phyloP scores from a whole-genome alignment of 176 grass and related monocot species.

The Cenchrus fungigraminus region DNA sequence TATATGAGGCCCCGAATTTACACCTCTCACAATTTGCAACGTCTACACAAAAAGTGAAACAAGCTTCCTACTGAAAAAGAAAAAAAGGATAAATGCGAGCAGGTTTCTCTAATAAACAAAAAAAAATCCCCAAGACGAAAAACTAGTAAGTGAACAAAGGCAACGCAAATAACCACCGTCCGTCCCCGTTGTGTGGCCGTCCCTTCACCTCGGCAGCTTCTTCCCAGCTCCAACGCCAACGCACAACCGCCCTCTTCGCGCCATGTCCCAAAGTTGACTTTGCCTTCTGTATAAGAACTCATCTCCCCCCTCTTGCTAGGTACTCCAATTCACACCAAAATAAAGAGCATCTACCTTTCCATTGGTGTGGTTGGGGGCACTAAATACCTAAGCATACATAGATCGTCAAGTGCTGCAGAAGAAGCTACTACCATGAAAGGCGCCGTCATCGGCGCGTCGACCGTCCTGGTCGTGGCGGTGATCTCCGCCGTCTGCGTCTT shows the following conservation, averaged over 20 bases:
- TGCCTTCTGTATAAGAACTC: slow-evolving; percentile 23
- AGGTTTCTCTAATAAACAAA: not conserved
- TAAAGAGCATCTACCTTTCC: not conserved
- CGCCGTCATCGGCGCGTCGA: slow-evolving; percentile 49
- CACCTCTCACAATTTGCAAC: not conserved
- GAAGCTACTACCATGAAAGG: slow-evolving; percentile 38
- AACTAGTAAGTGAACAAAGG: not conserved
- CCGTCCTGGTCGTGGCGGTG: slow-evolving; percentile 69
- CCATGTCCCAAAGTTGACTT: slow-evolving; percentile 24
- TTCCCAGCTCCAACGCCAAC: slow-evolving; percentile 21
- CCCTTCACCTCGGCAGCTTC: slow-evolving; percentile 30
- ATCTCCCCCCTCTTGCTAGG: not conserved
- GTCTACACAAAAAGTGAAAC: not conserved
- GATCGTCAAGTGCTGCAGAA: not conserved
- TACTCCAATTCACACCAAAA: slow-evolving; percentile 38
- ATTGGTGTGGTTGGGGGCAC: slow-evolving; percentile 28
- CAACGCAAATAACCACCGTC: not conserved
- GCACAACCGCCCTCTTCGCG: slow-evolving; percentile 25
- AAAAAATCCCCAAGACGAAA: not conserved
- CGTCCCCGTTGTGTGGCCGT: slow-evolving; percentile 15
- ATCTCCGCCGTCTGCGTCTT: slow-evolving; percentile 66
- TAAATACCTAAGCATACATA: not conserved
- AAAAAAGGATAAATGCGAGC: not conserved
- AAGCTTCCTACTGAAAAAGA: not conserved
- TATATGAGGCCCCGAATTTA: too few relatives aligned